These are phyloP conservation scores for Passalora sequoiae DNA, from an alignment of 2,329 filamentous ascomycete genomes.

Conservation along the genomic window DNA sequence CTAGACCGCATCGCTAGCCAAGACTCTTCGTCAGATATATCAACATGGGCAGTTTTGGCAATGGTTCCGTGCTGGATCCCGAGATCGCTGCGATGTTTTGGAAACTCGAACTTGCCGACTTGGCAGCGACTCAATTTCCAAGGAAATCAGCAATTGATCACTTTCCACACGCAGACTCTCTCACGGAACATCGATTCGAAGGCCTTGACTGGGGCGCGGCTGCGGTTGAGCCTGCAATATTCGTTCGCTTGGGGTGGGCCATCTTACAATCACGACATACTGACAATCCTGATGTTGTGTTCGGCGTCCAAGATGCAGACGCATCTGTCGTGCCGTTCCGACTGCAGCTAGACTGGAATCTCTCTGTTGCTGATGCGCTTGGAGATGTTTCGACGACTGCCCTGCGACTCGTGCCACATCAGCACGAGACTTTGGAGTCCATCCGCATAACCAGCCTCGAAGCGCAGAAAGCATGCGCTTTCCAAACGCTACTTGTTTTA, in stretches of 20 bases:
- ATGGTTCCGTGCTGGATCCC: background rate
- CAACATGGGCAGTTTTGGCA: background rate
- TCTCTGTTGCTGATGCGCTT: background rate
- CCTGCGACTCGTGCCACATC: constrained; percentile 10
- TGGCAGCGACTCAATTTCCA: constrained; percentile 33
- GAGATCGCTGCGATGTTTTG: constrained; percentile 26
- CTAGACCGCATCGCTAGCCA: background rate
- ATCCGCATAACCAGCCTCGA: constrained; percentile 4
- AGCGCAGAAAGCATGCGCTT: constrained; percentile 44
- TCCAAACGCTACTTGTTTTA: constrained; percentile 53
- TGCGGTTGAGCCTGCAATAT: constrained; percentile 4
- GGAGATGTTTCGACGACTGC: background rate
- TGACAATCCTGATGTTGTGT: constrained; percentile 6
- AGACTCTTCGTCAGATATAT: no score
- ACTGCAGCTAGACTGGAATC: constrained; percentile 5
- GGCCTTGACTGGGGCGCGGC: background rate
- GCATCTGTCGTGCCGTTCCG: constrained; percentile 3
- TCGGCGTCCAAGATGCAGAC: constrained; percentile 1
- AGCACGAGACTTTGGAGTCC: constrained; percentile 5
- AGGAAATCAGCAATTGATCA: constrained; percentile 23
- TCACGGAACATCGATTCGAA: background rate
- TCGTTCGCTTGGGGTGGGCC: constrained; percentile 9
- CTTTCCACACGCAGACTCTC: constrained; percentile 6
- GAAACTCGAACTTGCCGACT: constrained; percentile 29
- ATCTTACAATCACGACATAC: constrained; percentile 6